A percentile compares a stretch with the other conserved stretches of the same genome.
Conservation (phyloP, 352 stramenopile genomes). For the Phytophthora tentaculata region DNA sequence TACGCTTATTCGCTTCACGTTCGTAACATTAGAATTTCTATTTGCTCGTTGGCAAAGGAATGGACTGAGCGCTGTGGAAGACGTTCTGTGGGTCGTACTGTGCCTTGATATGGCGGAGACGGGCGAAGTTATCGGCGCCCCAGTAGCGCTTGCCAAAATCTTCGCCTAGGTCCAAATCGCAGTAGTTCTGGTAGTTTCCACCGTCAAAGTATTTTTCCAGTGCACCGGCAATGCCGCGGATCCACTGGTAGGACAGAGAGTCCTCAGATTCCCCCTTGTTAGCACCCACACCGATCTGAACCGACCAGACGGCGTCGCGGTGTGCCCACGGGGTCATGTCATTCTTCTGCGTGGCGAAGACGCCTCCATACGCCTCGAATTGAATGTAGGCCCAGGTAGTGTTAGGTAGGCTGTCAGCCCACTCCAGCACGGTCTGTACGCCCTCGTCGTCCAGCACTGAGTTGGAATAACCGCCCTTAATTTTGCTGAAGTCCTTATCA, state of each 20-base stretch:
- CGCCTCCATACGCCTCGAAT: constrained; percentile 59
- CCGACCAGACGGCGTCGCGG: constrained; percentile 52
- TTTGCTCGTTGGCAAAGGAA: constrained; percentile 38
- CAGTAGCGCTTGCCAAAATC: constrained; percentile 57
- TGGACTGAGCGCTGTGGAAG: constrained; percentile 65
- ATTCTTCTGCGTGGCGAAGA: constrained; percentile 49
- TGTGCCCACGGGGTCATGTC: constrained; percentile 57
- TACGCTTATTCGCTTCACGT: too few relatives aligned
- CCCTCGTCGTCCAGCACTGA: constrained; percentile 44
- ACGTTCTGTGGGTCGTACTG: constrained; percentile 56
- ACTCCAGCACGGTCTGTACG: constrained; percentile 45
- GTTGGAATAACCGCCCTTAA: constrained; percentile 59
- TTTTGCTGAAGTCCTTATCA: constrained; percentile 56
- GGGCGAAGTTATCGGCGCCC: constrained; percentile 55
- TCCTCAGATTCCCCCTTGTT: constrained; percentile 46
- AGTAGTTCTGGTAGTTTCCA: constrained; percentile 71
- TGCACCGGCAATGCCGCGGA: constrained; percentile 41
- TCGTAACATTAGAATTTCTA: neutral
- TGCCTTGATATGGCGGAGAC: constrained; percentile 54
- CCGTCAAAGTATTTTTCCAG: constrained; percentile 51
- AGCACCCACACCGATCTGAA: constrained; percentile 51
- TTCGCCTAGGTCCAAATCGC: constrained; percentile 51
- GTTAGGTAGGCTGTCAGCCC: constrained; percentile 41
- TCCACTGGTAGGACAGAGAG: constrained; percentile 50
- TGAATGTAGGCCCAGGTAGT: constrained; percentile 57